Percentiles rank a stretch among this genome's conserved stretches.
Evolutionary conservation across 2,329 filamentous ascomycete genomes (phyloP).

Genomic region (Ceratocystiopsis sp.): DNA sequence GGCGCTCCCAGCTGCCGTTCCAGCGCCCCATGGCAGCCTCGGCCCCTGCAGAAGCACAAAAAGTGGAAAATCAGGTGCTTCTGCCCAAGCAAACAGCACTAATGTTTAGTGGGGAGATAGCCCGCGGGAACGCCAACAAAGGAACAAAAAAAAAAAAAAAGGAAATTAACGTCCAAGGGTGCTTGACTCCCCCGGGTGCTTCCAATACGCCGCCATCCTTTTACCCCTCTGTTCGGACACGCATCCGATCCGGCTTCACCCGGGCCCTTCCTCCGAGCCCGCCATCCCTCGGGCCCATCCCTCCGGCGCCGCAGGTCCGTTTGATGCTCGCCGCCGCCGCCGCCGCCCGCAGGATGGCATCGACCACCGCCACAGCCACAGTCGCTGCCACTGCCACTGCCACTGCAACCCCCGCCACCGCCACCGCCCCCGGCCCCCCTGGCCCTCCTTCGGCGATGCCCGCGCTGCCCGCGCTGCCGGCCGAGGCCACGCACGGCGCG

Average conservation of each 20-base stretch:
- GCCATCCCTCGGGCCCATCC: not conserved
- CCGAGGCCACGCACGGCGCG: slow-evolving; percentile 14
- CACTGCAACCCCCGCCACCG: not conserved
- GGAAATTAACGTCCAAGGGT: too few species aligned
- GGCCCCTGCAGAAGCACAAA: slow-evolving; percentile 1
- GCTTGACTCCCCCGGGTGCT: too few species aligned
- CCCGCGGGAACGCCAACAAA: not conserved
- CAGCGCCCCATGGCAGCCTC: too few species aligned
- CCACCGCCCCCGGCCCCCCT: not conserved
- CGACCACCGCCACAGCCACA: not conserved
- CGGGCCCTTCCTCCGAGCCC: not conserved
- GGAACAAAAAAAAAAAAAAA: too few species aligned
- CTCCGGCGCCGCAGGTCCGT: slow-evolving; percentile 6
- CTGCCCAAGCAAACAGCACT: not conserved
- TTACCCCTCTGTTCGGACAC: too few species aligned
- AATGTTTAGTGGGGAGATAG: not conserved
- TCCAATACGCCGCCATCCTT: too few species aligned
- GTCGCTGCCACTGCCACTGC: not conserved
- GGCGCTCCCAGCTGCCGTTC: too few species aligned
- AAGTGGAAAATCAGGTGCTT: slow-evolving; percentile 14
- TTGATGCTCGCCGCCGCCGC: not conserved
- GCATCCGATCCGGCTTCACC: not conserved
- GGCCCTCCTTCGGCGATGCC: not conserved
- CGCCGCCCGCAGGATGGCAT: slow-evolving; percentile 12
- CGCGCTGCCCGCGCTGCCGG: slow-evolving; percentile 4